Evolutionary conservation across 1,284 basidiomycete genomes (phyloP), one percentile per base, ranked within the genome.

Genomic region (Apiotrichum sp.): DNA sequence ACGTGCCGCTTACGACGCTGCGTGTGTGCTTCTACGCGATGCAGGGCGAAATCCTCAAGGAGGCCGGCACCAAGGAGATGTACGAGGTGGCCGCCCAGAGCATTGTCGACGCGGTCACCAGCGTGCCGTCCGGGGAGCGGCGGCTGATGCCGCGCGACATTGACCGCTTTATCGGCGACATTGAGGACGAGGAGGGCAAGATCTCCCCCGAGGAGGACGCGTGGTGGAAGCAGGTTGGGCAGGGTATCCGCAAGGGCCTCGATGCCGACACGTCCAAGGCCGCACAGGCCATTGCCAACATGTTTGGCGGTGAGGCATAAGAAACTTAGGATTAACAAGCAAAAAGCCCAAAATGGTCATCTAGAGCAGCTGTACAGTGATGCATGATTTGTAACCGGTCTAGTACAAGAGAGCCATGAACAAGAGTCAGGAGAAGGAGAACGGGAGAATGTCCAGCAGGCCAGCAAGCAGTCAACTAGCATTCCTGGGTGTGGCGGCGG

Each of bases 121-220:
- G 48, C n/a, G 52, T 61, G 14, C 44, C 49, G 16, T 22, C 41
- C 13, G 59, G 59, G 9, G 53, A 56, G 29, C 53, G 59, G n/a
- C 59, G 59, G 2, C 38, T 61, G 22, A 51, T 56, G 51, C 56
- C 56, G 4, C 29, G 33, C 34, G 72, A 74, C 56, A 42, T 71
- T 14, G 52, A 51, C 47, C 52, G 71, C 32, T 71, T 62, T 52
- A 47, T 71, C 34, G 63, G 55, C 16, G 68, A 70, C 50, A 16
- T 74, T 8, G 67, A 69, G 54, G 68, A 69, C 43, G 68, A 68
- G 31, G 70, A 63, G 39, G 56, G 58, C 10, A 32, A 34, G 11
- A 6, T 65, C 32, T 16, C 47, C 8, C 11, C 39, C n/a, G 55
- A 51, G 8, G 61, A 62, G 48, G 35, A 47, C 34, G 42, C 16